Evolutionary conservation across 352 stramenopile species (phyloP).

Genomic region (Plasmopara viticola): DNA sequence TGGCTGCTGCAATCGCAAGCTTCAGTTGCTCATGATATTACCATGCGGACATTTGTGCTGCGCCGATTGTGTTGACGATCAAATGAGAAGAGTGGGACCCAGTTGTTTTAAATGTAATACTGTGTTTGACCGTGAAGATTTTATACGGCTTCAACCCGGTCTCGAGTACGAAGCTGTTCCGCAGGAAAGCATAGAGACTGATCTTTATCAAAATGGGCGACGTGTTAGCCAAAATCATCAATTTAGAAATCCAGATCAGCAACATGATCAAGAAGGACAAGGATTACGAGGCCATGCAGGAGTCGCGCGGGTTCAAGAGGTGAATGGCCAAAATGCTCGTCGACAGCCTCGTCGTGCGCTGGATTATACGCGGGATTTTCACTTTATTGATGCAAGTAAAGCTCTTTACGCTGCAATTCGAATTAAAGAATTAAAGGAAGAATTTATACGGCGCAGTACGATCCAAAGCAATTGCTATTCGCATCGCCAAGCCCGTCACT

Average conservation of each 20-base stretch:
- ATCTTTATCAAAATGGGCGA: constrained; percentile 20
- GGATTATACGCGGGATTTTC: constrained; percentile 31
- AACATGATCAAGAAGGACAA: constrained; percentile 9
- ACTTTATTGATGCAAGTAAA: constrained; percentile 62
- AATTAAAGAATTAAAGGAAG: constrained; percentile 54
- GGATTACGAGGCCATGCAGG: constrained; percentile 8
- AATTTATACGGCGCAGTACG: constrained; percentile 30
- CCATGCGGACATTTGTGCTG: constrained; percentile 90
- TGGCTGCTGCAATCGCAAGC: constrained; percentile 67
- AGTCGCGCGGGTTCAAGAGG: constrained; percentile 16
- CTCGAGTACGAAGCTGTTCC: constrained; percentile 63
- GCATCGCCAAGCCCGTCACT: constrained; percentile 21
- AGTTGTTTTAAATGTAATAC: constrained; percentile 50
- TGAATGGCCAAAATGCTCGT: constrained; percentile 14
- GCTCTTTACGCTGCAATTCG: constrained; percentile 60
- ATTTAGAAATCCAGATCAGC: constrained; percentile 20
- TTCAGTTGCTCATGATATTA: constrained; percentile 88
- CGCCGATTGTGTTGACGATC: constrained; percentile 87
- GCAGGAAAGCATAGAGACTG: constrained; percentile 13
- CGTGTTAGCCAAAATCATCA: constrained; percentile 26
- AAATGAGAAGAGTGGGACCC: constrained; percentile 40
- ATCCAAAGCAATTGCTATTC: constrained; percentile 5
- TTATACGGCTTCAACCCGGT: constrained; percentile 83
- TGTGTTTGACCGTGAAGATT: constrained; percentile 80
- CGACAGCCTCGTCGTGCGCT: constrained; percentile 26